These are phyloP conservation scores for Beauveria rudraprayagi DNA, from an alignment of 2,329 filamentous ascomycete species.

Conservation along the genomic window DNA sequence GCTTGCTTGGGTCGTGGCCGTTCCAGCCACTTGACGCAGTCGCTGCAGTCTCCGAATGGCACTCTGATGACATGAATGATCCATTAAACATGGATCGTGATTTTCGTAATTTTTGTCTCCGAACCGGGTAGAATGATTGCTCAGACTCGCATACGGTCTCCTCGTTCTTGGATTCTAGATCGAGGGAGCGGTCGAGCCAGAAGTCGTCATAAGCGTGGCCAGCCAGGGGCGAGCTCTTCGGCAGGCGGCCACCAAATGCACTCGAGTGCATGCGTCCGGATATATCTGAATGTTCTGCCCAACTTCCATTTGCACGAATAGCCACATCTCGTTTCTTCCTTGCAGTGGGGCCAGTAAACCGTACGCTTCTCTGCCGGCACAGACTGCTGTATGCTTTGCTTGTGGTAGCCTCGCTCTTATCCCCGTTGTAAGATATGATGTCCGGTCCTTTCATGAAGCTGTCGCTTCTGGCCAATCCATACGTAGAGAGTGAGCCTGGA, in stretches of 20 bases:
- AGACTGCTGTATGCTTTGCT: constrained; percentile 18
- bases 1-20: not conserved
- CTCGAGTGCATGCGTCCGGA: not conserved
- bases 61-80: constrained; percentile 16
- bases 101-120: constrained; percentile 26
- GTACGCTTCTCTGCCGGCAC: constrained; percentile 45
- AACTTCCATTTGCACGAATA: constrained; percentile 19
- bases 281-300: not conserved
- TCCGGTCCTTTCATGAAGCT: constrained; percentile 16
- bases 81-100: constrained; percentile 46
- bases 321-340: constrained; percentile 22
- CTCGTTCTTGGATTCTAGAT: not conserved
- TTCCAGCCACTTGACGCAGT: not conserved
- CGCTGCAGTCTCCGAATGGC: not conserved
- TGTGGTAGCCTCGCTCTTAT: constrained; percentile 15
- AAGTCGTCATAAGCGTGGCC: not conserved
- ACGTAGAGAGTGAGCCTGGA: not conserved
- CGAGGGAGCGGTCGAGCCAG: constrained; percentile 2
- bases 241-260: not conserved
- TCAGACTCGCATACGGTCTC: not conserved
- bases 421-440: constrained; percentile 13
- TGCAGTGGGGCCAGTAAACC: constrained; percentile 37
- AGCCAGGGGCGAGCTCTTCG: not conserved
- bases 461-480: constrained; percentile 14
- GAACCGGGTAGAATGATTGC: not conserved